Conservation (phyloP, 2,329 filamentous ascomycete genomes). For the Penicillium psychrosexuale region DNA sequence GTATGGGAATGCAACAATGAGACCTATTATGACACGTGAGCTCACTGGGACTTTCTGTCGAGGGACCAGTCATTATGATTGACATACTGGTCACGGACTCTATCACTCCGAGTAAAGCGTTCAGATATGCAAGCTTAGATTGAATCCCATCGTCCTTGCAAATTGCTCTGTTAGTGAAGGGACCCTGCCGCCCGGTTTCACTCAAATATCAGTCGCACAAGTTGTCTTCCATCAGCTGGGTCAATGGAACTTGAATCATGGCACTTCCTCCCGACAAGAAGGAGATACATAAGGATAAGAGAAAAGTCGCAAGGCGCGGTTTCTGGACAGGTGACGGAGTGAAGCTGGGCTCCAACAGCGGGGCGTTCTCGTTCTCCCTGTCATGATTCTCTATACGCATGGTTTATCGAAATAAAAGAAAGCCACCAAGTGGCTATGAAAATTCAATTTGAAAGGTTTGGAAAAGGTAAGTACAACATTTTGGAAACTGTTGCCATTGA, state of each 20-base stretch:
- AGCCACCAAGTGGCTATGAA: no score
- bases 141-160: not conserved
- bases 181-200: not conserved
- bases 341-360: not conserved
- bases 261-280: not conserved
- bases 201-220: not conserved
- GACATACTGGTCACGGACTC: not conserved
- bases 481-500: no score
- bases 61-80: not conserved
- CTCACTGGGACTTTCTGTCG: not conserved
- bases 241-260: not conserved
- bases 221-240: not conserved
- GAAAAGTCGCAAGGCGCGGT: not conserved
- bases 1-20: not conserved
- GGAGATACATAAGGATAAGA: not conserved
- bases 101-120: not conserved
- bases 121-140: not conserved
- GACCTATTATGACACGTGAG: not conserved
- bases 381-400: no score
- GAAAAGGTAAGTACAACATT: no score
- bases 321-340: not conserved
- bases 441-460: no score
- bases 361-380: not conserved
- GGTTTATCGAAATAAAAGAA: no score
- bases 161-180: not conserved